A percentile compares a stretch with the other conserved stretches of the same genome.
Evolutionary conservation across 2,329 filamentous ascomycete genomes (phyloP).

Genomic region (Penicillium sp.): DNA sequence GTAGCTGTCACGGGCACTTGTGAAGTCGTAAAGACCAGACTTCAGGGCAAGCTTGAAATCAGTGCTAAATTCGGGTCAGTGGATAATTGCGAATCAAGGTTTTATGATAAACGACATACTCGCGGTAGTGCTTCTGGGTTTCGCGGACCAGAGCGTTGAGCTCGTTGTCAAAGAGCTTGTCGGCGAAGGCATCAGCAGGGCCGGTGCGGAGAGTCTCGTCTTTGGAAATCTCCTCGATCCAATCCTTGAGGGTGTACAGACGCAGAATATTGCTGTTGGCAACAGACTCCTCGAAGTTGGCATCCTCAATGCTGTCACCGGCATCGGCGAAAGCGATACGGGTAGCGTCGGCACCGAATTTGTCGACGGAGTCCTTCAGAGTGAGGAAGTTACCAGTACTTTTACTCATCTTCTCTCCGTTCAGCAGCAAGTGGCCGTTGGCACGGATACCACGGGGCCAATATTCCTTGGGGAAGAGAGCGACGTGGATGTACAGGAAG

Average conservation of each 20-base stretch:
- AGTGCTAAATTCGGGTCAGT: conserved; percentile 47
- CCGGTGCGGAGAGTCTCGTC: conserved; percentile 76
- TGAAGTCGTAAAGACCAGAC: conserved; percentile 85
- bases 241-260: conserved; percentile 78
- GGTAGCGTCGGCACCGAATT: conserved; percentile 92
- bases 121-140: conserved; percentile 72
- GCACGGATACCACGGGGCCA: conserved; percentile 84
- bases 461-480: conserved; percentile 81
- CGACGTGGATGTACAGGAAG: conserved; percentile 89
- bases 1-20: conserved; percentile 84
- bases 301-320: conserved; percentile 89
- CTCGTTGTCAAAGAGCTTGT: conserved; percentile 89
- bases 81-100: neutral
- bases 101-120: conserved; percentile 42
- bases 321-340: conserved; percentile 91
- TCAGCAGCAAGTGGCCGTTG: conserved; percentile 91
- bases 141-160: conserved; percentile 80
- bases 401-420: conserved; percentile 98
- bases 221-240: conserved; percentile 81
- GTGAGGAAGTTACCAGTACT: conserved; percentile 97
- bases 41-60: conserved; percentile 86
- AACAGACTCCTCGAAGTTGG: conserved; percentile 94
- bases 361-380: conserved; percentile 76
- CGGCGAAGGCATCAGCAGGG: conserved; percentile 73
- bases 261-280: conserved; percentile 89